Evolutionary conservation across 2,329 filamentous ascomycete genomes (phyloP).

Genomic region (Tympanopsis confertula): DNA sequence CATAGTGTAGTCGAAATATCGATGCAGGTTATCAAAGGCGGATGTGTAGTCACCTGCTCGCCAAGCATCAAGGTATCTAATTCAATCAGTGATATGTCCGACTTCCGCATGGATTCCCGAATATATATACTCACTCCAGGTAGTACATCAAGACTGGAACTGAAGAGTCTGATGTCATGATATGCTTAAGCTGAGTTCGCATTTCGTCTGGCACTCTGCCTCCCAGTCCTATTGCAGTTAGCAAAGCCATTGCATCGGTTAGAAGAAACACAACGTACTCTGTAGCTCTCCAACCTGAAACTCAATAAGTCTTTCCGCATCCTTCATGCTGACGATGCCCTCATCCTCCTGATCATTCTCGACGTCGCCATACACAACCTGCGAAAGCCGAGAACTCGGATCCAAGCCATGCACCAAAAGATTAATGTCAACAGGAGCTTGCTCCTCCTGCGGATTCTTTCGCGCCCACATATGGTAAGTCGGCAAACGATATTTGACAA

Average conservation of each 20-base stretch:
- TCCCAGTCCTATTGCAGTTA: slow-evolving; percentile 35
- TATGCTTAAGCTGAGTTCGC: slow-evolving; percentile 38
- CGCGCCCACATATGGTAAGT: slow-evolving; percentile 46
- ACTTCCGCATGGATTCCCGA: slow-evolving; percentile 1
- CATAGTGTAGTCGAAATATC: slow-evolving; percentile 68
- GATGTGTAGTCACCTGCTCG: slow-evolving; percentile 59
- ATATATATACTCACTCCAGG: slow-evolving; percentile 29
- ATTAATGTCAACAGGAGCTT: slow-evolving; percentile 36
- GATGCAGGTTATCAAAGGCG: slow-evolving; percentile 60
- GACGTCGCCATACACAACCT: slow-evolving; percentile 13
- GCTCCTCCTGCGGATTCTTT: slow-evolving; percentile 30
- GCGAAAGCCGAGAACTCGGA: slow-evolving; percentile 12
- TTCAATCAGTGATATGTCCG: slow-evolving; percentile 4
- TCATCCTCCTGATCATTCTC: slow-evolving; percentile 14
- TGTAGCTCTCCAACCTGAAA: slow-evolving; percentile 61
- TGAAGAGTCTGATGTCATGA: slow-evolving; percentile 37
- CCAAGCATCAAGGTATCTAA: slow-evolving; percentile 61
- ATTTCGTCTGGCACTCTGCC: slow-evolving; percentile 51
- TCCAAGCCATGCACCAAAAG: slow-evolving; percentile 31
- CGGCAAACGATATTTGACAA: slow-evolving; percentile 48
- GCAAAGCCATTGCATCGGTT: slow-evolving; percentile 1
- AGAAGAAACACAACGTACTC: slow-evolving; percentile 23
- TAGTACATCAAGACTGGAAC: slow-evolving; percentile 46
- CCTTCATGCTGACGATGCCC: slow-evolving; percentile 41
- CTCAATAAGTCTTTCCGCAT: slow-evolving; percentile 54